Base-by-base conservation (phyloP, 1,139 yeast genomes). In the Eremothecium cymbalariae region DNA sequence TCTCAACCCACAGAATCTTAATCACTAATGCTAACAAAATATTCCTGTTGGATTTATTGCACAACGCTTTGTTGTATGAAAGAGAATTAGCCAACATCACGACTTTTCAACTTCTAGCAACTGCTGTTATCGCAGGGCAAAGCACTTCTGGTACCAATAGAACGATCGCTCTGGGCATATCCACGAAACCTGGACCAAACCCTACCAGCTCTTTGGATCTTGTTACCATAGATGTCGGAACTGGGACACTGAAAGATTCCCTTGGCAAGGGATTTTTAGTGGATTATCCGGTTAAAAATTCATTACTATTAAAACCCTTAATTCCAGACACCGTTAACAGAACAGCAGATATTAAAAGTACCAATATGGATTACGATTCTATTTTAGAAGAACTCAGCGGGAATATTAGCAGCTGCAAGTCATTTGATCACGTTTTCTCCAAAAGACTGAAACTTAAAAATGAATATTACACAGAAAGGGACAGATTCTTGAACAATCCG, bases 161-260 rank as follows among this genome's bases (percentile, higher is more conserved):
- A 29, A 54, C 58, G 1, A 37, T 53, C 28, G 54, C 55, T 2
- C 39, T 54, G 20, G 57, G 55, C 34, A 55, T 54, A 14, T 48
- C 58, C 1, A 51, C 53, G 2, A 53, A 53, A 33, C 43, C 45
- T 27, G 54, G 51, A 13, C 26, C 46, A 18, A 51, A 47, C 21
- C 50, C 57, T 12, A 43, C 45, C 6, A 49, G 55, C 15, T 46
- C 57, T 8, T 40, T 68, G 18, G 60, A 64, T 20, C 63, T 67
- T 2, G 45, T 68, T 23, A 60, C 76, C 33, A 67, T 81, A 21
- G 74, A 77, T 43, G 73, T 77, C 12, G 94, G 94, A 2, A 60
- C 71, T 25, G 86, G 88, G 44, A 75, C 74, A 32, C 65, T 85
- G 43, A 69, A 74, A 41, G 90, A 83, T 47, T 76, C 85, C 20